Base-by-base conservation (phyloP, 805 yeast genomes). In the Tetrapisispora arboricola region DNA sequence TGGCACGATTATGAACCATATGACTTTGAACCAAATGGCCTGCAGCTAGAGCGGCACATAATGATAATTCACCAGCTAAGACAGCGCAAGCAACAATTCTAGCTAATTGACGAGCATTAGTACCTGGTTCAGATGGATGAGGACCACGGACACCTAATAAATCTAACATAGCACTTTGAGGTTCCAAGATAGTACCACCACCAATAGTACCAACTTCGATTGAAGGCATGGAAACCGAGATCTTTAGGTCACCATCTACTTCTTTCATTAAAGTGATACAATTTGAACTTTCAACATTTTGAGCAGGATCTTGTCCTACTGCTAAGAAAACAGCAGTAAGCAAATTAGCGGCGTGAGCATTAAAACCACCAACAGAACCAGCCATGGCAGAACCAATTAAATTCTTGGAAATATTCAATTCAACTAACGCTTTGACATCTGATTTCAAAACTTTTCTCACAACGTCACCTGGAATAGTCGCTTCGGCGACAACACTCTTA, bases 281-380 rank as follows among this genome's bases (percentile, higher is more conserved):
- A 66, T 88, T 90, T 25, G 96, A 86, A 45, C 94, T 80, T 68
- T 90, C 99, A 40, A 92, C 96, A 58, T 92, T 92, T 68, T 92
- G 98, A 1, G 98, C 98, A n/a, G 99, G 98, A 65, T 92, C 99
- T 70, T 92, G 99, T 43, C 99, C 99, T 44, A 95, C 76, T 4
- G 99, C 99, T 49, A 92, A 67, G 61, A 67, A 92, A 20, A 92
- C 80, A 10, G 98, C 97, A 27, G 98, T 94, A 27, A 92, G 90
- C 51, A 92, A 66, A 62, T 92, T 92, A 36, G 98, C 94, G 40
- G 98, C 97, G 54, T 92, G 99, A 0, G 98, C 98, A 59, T 92
- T 92, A 67, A 84, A 88, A 1, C 99, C 99, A 60, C 99, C 99
- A 51, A 92, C 75, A 16, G 94, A 77, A 30, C 99, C 99, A 20